phyloP scores from a whole-genome alignment of 345 rosid species.

The Rhodamnia rubescens region DNA sequence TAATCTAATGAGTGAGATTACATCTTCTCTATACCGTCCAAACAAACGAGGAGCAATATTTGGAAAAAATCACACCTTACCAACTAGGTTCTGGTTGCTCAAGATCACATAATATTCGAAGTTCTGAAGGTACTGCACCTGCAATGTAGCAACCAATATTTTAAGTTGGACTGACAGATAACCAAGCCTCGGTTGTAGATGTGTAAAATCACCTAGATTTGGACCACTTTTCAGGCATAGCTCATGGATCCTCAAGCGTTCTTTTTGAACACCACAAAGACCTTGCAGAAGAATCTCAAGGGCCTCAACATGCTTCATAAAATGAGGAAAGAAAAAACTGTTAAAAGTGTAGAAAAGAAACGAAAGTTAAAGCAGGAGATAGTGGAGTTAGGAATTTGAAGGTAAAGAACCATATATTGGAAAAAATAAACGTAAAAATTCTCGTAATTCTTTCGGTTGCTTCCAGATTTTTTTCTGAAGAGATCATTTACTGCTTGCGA shows the following conservation, averaged over 20 bases:
- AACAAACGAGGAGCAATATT: neutral
- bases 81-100: slow-evolving; percentile 81
- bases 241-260: slow-evolving; percentile 83
- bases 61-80: slow-evolving; percentile 15
- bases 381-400: neutral
- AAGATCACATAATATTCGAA: slow-evolving; percentile 83
- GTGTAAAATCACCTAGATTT: slow-evolving; percentile 42
- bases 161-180: neutral
- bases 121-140: slow-evolving; percentile 69
- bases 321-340: neutral
- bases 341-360: neutral
- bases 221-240: slow-evolving; percentile 69
- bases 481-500: neutral
- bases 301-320: slow-evolving; percentile 88
- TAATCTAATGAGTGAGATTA: neutral
- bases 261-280: slow-evolving; percentile 91
- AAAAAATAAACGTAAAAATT: neutral
- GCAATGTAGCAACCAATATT: slow-evolving; percentile 1
- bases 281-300: slow-evolving; percentile 97
- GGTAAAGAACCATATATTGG: neutral
- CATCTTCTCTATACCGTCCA: neutral
- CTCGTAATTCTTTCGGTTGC: neutral
- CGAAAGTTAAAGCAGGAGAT: neutral
- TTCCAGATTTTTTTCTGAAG: neutral
- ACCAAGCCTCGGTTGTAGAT: neutral